Base-by-base conservation (phyloP, 805 yeast genomes). In the Tetrapisispora nanseiensis region DNA sequence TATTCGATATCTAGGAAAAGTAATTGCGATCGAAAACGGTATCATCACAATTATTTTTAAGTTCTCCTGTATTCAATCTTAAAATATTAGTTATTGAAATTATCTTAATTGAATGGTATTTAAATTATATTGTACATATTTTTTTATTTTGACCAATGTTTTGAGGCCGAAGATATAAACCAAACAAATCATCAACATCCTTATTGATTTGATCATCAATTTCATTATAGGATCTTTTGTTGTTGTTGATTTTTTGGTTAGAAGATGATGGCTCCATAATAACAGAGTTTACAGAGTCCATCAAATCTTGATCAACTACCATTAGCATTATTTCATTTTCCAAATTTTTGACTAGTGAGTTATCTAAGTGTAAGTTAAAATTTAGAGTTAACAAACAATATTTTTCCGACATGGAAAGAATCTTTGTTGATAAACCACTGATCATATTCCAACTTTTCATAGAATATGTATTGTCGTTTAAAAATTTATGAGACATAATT, bases 371-470 rank as follows among this genome's bases (percentile, higher is more conserved):
- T 32, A 52, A 31, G 16, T 51, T 42, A 37, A 48, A 57, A 20
- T 55, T 42, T 27, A 57, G 44, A 32, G 41, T 49, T 6, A 26
- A 30, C 23, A 57, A 43, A 48, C 54, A 51, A 56, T 59, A 57
- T 24, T 56, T 49, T 43, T 57, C 62, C 55, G 55, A 53, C 21
- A 44, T 40, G 6, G 54, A 31, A 2, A 57, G 24, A 35, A 44
- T 51, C 31, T 43, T 46, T 21, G 43, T 23, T 5, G 45, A 31
- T 16, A 57, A 42, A 1, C 62, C 62, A 40, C 52, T 47, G 13
- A 57, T 50, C 12, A 43, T 36, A 12, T 51, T 48, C 62, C 62
- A 57, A 15, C 56, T 47, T 33, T 51, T 46, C 52, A 54, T 50
- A 12, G 55, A 48, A 33, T 51, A 55, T 6, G 60, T 55, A 20